These are phyloP conservation scores for Blastobotrys terrestris DNA, from an alignment of 805 yeast species.

Conservation along the genomic window DNA sequence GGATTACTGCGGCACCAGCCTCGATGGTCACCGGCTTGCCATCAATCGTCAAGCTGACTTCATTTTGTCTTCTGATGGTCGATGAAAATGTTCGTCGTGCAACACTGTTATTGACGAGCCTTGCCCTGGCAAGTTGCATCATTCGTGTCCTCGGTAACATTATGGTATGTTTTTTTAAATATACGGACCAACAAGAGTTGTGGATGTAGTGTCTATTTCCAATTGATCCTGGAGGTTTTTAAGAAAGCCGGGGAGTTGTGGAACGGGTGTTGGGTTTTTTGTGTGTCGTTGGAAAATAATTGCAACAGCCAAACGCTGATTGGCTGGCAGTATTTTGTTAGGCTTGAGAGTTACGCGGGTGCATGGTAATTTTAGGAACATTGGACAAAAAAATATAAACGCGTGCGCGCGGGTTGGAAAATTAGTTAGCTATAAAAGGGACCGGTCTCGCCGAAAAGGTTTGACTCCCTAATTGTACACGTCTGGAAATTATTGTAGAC, in stretches of 20 bases:
- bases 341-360: background rate
- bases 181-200: background rate
- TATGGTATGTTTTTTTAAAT: background rate
- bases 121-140: background rate
- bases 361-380: background rate
- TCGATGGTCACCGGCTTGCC: constrained; percentile 72
- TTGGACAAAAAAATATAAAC: background rate
- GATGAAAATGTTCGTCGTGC: constrained; percentile 29
- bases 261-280: background rate
- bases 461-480: constrained; percentile 17
- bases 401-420: background rate
- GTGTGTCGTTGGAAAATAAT: background rate
- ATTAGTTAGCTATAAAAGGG: constrained; percentile 5
- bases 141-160: constrained; percentile 1
- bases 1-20: constrained; percentile 82
- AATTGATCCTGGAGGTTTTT: background rate
- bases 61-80: constrained; percentile 38
- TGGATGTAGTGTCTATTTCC: background rate
- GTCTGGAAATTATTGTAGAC: constrained; percentile 22
- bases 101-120: background rate
- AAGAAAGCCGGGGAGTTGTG: background rate
- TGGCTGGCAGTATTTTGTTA: background rate
- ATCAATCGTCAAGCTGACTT: constrained; percentile 53
- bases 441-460: background rate
- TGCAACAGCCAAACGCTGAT: background rate